phyloP scores from a whole-genome alignment of 768 basidiomycete genomes.

The Naganishia vaughanmartiniae region DNA sequence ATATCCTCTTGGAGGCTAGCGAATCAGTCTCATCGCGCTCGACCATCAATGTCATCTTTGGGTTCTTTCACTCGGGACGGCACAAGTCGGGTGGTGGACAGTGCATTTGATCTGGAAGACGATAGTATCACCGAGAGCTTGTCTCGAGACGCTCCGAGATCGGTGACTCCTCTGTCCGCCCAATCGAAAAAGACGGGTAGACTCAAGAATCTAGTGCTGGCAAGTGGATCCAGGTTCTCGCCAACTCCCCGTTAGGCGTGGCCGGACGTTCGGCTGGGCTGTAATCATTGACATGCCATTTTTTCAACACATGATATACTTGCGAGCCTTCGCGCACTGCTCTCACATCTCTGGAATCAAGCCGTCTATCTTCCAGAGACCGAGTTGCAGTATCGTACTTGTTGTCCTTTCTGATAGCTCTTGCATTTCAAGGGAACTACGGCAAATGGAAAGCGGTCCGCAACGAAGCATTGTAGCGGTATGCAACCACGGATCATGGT shows the following conservation, averaged over 20 bases:
- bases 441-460: too few relatives aligned
- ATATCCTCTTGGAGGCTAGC: slow-evolving; percentile 3
- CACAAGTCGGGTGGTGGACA: neutral
- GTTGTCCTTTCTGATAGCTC: too few relatives aligned
- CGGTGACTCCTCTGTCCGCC: neutral
- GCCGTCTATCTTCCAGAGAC: too few relatives aligned
- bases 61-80: slow-evolving; percentile 11
- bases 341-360: too few relatives aligned
- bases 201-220: slow-evolving; percentile 19
- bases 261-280: neutral
- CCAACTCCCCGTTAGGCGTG: slow-evolving; percentile 2
- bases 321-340: too few relatives aligned
- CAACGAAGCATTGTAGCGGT: too few relatives aligned
- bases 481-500: too few relatives aligned
- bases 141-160: slow-evolving; percentile 5
- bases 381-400: too few relatives aligned
- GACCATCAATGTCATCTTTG: slow-evolving; percentile 26
- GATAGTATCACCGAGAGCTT: slow-evolving; percentile 9
- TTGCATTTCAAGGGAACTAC: too few relatives aligned
- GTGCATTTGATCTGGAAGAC: slow-evolving; percentile 26
- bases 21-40: slow-evolving; percentile 10
- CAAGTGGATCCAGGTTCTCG: slow-evolving; percentile 10
- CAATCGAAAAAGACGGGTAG: slow-evolving; percentile 20
- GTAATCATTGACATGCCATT: neutral
- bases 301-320: too few relatives aligned